Evolutionary conservation across 495 filamentous ascomycete species (phyloP), one percentile per base, ranked within the genome.

Genomic region (Pseudomonodictys pantanalensis): DNA sequence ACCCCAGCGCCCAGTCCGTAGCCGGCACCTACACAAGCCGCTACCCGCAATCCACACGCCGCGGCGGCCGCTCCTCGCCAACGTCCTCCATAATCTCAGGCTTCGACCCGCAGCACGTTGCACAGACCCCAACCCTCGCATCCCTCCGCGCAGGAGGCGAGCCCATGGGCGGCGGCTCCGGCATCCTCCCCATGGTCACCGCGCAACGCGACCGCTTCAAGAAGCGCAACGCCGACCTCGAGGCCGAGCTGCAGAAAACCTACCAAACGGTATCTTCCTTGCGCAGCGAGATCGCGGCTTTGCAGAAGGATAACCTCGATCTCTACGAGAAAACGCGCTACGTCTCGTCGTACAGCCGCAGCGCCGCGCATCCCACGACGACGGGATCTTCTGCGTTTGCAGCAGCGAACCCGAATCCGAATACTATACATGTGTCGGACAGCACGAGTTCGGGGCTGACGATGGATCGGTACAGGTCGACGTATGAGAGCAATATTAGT

Each of bases 251-350:
- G 18, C 89, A 89, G 6, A 91, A 93, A 56, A 76, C 80, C 49
- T 89, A 97, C 68, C 81, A 78, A 35, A 87, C 83, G 0, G 86
- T 97, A 24, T 91, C 92, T 22, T 87, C 91, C 9, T 79, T 97
- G 26, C 85, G 95, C 15, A 89, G 92, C 58, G 93, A 99, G 68
- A 83, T 99, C 62, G 86, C 91, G 38, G 87, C 90, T 10, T 78
- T 99, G 11, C 93, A 97, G 69, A 93, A 91, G 71, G 93, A 99
- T 73, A 99, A 99, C 70, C 81, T 99, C 29, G 87, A 88, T 66
- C 83, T 99, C 2, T 99, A 99, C 71, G 93, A 99, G 71, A 99
- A 97, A 79, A 96, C 93, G 30, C 85, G 93, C 35, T 99, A 97
- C 73, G 85, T 96, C 11, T 95, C 91, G 12, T 89, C 90, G 3